Conservation (phyloP, 148 eudicot species). For the Rheum nobile region DNA sequence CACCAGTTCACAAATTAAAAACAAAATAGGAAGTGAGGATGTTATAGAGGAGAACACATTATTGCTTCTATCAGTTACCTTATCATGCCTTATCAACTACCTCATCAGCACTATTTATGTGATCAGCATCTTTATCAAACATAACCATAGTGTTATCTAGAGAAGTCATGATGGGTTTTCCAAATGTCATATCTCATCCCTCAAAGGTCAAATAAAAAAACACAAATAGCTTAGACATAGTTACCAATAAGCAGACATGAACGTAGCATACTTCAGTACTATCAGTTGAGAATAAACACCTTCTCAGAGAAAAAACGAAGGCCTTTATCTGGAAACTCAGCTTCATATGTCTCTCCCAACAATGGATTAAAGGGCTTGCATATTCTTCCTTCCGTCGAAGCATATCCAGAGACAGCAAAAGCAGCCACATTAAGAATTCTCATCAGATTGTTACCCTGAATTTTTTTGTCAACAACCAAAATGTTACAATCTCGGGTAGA, state of each 20-base stretch:
- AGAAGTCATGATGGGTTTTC: background rate
- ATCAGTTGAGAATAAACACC: constrained; percentile 26
- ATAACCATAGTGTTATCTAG: background rate
- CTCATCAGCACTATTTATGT: background rate
- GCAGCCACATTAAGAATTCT: constrained; percentile 80
- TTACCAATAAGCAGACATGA: background rate
- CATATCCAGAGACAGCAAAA: constrained; percentile 79
- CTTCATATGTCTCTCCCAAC: constrained; percentile 77
- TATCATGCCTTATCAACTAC: background rate
- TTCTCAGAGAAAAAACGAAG: constrained; percentile 79
- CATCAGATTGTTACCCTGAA: constrained; percentile 69
- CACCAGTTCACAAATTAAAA: background rate
- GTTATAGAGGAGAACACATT: background rate
- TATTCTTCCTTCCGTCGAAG: constrained; percentile 66
- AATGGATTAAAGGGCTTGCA: constrained; percentile 82
- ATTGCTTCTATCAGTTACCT: background rate
- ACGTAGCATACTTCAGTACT: background rate
- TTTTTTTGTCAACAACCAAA: background rate
- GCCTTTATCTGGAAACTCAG: constrained; percentile 77
- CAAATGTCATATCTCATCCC: background rate
- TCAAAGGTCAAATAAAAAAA: background rate
- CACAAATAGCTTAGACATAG: background rate
- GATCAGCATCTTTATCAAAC: background rate
- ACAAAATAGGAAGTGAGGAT: background rate
- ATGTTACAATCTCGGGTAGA: background rate